Evolutionary conservation across 1,284 basidiomycete genomes (phyloP), one percentile per base, ranked within the genome.

Genomic region (Tilletia caries): DNA sequence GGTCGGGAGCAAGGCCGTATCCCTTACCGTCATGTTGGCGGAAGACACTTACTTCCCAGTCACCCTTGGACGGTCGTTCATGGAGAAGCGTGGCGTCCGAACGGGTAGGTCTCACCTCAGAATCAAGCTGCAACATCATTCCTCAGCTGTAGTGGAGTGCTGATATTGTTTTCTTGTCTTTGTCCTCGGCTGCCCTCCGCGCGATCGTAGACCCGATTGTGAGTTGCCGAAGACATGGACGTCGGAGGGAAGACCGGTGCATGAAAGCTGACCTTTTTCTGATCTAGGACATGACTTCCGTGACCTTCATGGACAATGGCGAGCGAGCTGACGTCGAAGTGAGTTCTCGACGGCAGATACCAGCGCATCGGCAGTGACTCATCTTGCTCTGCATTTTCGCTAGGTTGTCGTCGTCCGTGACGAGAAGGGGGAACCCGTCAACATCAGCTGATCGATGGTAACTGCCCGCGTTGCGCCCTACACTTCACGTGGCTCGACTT

Each of bases 1-100:
- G 68, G 86, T 88, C 65, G 87, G 87, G 20, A 78, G 77, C 66
- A 85, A 85, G 79, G 86, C 86, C 1, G 85, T 85, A 2, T 78
- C 83, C 6, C 86, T 87, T 76, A 84, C 84, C 4, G 87, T 86
- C 50, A 86, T 87, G 84, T 83, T 98, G 41, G 91, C 91, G 10
- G 95, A 98, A 83, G 95, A 97, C 84, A 90, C 91, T 27, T 95
- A 97, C 83, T 98, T 98, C 85, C 95, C 97, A 77, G 92, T 97
- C 65, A 92, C 98, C 25, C 87, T 98, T 1, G 95, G 95, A 2
- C 88, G 95, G 52, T 90, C 91, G 37, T 98, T 98, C 86, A 91
- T 95, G 84, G 96, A 98, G 85, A 89, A 89, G 80, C 88, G 95
- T 77, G 90, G 91, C 76, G 89, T 98, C 75, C 90, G 81, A 23